Evolutionary conservation across 2,329 filamentous ascomycete species (phyloP).

Genomic region (Penicillium sp.): DNA sequence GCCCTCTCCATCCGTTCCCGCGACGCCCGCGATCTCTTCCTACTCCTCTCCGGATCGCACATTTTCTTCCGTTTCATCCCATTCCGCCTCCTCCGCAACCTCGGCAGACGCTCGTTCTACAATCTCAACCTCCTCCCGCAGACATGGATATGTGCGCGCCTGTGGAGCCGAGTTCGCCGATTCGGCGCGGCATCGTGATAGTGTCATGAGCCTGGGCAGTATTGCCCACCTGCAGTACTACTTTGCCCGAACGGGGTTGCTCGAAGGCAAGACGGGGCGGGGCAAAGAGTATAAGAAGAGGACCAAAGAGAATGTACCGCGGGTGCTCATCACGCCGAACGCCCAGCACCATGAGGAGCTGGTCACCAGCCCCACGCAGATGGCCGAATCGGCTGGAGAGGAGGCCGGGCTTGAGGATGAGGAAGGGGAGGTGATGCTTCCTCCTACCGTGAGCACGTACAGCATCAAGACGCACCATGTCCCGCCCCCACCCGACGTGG

Average conservation of each 20-base stretch:
- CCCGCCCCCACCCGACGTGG: slow-evolving; percentile 75
- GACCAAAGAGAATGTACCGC: slow-evolving; percentile 35
- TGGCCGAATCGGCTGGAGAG: slow-evolving; percentile 40
- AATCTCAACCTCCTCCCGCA: slow-evolving; percentile 42
- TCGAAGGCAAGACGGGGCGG: slow-evolving; percentile 89
- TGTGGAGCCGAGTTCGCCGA: slow-evolving; percentile 84
- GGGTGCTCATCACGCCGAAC: slow-evolving; percentile 36
- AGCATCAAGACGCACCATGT: slow-evolving; percentile 75
- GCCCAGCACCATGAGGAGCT: slow-evolving; percentile 38
- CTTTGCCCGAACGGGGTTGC: slow-evolving; percentile 85
- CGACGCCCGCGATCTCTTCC: slow-evolving; percentile 41
- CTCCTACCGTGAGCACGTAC: slow-evolving; percentile 96
- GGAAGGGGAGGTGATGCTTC: slow-evolving; percentile 71
- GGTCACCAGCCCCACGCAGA: slow-evolving; percentile 48
- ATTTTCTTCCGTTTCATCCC: slow-evolving; percentile 42
- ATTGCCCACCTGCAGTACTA: slow-evolving; percentile 98
- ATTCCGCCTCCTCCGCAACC: slow-evolving; percentile 41
- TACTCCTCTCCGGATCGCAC: slow-evolving; percentile 41
- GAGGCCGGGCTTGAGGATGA: slow-evolving; percentile 44
- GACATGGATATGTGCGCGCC: slow-evolving; percentile 81
- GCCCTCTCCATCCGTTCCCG: slow-evolving; percentile 37
- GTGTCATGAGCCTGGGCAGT: slow-evolving; percentile 90
- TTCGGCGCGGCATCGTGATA: slow-evolving; percentile 83
- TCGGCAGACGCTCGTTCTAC: slow-evolving; percentile 40
- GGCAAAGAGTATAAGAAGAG: slow-evolving; percentile 64